Base-by-base conservation (phyloP, 345 rosid genomes). In the Lagerstroemia speciosa region DNA sequence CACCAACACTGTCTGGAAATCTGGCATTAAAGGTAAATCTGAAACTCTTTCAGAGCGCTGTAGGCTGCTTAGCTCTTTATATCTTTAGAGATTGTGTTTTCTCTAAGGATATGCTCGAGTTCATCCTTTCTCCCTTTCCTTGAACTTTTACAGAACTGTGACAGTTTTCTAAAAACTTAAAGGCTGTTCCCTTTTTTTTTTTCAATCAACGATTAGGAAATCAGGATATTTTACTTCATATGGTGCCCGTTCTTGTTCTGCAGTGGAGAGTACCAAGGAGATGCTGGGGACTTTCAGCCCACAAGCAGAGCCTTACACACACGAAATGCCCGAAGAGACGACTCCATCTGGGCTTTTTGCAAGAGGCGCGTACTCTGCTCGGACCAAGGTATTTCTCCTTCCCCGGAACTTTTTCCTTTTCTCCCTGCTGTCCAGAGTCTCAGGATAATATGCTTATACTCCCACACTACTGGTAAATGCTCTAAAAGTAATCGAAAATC, bases 201-300 rank as follows among this genome's bases (percentile, higher is more conserved):
- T 41, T 24, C 31, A 16, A 55, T 55, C 61, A 3, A 26, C 12
- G 20, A 20, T 12, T 29, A 27, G 20, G 34, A 58, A 58, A 58
- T 58, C 5, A 30, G 34, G 17, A 58, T 58, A 30, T 9, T 52
- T 14, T 14, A 30, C 34, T 14, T 27, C 3, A 14, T 58, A 58
- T 58, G 60, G 60, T 8, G 24, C 29, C 14, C 29, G 22, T n/a
- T 33, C 53, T 27, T 41, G 33, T 29, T 66, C 58, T 32, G 57
- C 80, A 93, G 98, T 93, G 71, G 98, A 93, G 76, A 81, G 87
- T 74, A 43, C 88, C 1, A 92, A 92, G 79, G 88, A 85, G 79
- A 93, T 91, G 98, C 75, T 93, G 1, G 98, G 98, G 67, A 93
- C 98, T 16, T 89, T 89, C 71, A 87, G 98, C 77, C 98, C 98